These are phyloP conservation scores for Achlya hypogyna DNA, from an alignment of 352 stramenopile species.

Conservation along the genomic window DNA sequence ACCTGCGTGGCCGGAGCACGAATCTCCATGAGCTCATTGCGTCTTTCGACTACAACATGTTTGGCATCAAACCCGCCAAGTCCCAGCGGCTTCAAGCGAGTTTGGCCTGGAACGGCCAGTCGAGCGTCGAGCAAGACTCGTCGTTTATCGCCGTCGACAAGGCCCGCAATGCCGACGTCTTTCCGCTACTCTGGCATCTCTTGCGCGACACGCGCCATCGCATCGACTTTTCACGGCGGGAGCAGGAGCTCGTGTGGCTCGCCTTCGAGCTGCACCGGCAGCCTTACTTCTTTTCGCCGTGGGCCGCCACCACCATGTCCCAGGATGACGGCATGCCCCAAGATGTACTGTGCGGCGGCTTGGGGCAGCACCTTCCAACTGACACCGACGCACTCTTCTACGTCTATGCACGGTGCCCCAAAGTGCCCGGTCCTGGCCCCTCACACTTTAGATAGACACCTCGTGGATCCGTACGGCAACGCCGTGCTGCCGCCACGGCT, in stretches of 20 bases:
- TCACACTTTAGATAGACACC: neutral
- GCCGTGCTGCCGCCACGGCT: neutral
- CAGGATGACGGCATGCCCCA: constrained; percentile 28
- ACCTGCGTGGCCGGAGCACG: constrained; percentile 13
- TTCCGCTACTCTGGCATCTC: neutral
- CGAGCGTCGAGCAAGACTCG: constrained; percentile 52
- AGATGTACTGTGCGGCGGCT: constrained; percentile 33
- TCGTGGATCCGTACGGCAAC: neutral
- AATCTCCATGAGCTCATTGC: constrained; percentile 15
- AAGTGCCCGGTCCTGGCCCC: neutral
- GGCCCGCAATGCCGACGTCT: constrained; percentile 9
- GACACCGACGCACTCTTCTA: constrained; percentile 30
- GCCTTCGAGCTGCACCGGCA: constrained; percentile 29
- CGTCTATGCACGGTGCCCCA: constrained; percentile 27
- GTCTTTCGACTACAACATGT: constrained; percentile 11
- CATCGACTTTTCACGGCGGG: constrained; percentile 17
- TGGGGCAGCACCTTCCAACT: constrained; percentile 30
- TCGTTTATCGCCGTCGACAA: constrained; percentile 48
- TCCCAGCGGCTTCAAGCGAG: constrained; percentile 30
- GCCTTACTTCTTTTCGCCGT: constrained; percentile 36
- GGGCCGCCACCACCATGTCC: constrained; percentile 27
- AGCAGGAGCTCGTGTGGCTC: constrained; percentile 43
- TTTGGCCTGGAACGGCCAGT: constrained; percentile 34
- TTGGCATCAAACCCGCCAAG: neutral
- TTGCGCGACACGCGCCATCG: neutral